Percentiles rank a stretch among this genome's conserved stretches.
Conservation (phyloP, 2,329 filamentous ascomycete genomes). For the Ceratocystis smalleyi region DNA sequence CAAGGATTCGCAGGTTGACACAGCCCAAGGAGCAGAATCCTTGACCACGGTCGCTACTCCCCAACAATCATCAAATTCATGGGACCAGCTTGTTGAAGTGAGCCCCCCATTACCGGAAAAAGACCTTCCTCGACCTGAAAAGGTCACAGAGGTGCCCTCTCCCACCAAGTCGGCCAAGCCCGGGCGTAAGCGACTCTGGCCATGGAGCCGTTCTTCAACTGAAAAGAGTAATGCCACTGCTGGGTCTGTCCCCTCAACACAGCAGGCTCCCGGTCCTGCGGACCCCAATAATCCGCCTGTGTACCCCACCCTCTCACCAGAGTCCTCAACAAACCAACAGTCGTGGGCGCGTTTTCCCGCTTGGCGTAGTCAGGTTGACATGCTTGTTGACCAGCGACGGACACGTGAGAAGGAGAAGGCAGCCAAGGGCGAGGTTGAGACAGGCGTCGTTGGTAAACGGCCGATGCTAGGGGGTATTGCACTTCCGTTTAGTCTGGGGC, state of each 20-base stretch:
- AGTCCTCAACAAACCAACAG: neutral
- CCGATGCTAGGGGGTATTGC: conserved; percentile 55
- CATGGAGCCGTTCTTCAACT: conserved; percentile 8
- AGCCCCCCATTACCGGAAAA: neutral
- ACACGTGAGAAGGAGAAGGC: conserved; percentile 13
- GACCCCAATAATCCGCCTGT: neutral
- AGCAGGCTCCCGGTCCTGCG: neutral
- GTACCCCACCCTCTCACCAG: neutral
- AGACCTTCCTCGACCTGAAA: neutral
- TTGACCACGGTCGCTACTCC: neutral
- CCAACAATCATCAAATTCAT: neutral
- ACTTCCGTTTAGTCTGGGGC: conserved; percentile 54
- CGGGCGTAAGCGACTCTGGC: conserved; percentile 13
- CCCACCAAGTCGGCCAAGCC: neutral
- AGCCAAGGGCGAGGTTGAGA: conserved; percentile 29
- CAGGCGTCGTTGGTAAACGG: conserved; percentile 43
- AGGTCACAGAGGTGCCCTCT: neutral
- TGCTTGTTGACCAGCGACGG: conserved; percentile 10
- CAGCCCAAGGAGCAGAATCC: neutral
- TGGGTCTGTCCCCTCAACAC: neutral
- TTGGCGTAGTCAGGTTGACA: conserved; percentile 8
- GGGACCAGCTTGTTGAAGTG: neutral
- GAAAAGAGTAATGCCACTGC: neutral
- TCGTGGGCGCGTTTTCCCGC: conserved; percentile 2
- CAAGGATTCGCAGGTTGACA: neutral